These are phyloP conservation scores for Silene vulgaris DNA, from an alignment of 179 eudicot species.

Conservation along the genomic window DNA sequence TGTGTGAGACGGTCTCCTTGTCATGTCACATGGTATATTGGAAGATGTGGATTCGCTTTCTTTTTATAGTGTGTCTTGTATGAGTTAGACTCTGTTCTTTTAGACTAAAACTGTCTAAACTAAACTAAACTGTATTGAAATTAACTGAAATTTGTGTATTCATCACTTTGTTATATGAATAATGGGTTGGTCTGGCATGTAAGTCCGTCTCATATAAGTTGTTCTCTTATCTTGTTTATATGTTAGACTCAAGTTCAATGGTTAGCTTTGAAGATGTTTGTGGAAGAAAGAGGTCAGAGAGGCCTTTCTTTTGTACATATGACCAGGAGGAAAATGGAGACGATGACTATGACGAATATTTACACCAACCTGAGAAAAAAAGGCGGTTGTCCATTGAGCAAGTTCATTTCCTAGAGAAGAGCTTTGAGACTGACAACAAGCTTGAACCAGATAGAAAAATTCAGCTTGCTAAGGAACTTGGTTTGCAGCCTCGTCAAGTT, in stretches of 20 bases:
- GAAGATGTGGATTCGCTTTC: neutral
- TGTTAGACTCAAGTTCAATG: constrained; percentile 67
- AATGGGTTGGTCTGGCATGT: neutral
- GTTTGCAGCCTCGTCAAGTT: constrained; percentile 79
- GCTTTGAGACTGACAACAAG: constrained; percentile 62
- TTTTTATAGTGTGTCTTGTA: neutral
- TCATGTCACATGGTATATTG: neutral
- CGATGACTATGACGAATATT: constrained; percentile 58
- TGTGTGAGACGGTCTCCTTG: neutral
- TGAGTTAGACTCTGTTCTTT: neutral
- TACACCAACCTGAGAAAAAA: constrained; percentile 70
- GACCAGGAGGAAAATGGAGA: constrained; percentile 56
- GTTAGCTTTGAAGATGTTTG: constrained; percentile 63
- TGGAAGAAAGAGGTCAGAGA: constrained; percentile 44
- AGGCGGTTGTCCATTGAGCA: constrained; percentile 63
- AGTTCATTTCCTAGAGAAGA: constrained; percentile 65
- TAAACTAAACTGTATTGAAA: no score
- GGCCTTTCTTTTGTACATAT: constrained; percentile 46
- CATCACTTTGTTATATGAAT: no score
- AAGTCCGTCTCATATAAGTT: neutral
- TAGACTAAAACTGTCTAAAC: no score
- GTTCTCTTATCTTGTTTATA: neutral
- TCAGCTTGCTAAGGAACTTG: constrained; percentile 75
- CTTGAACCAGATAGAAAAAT: constrained; percentile 73
- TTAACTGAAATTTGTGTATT: no score